phyloP scores from a whole-genome alignment of 2,329 filamentous ascomycete genomes.

The Sclerotinia borealis region DNA sequence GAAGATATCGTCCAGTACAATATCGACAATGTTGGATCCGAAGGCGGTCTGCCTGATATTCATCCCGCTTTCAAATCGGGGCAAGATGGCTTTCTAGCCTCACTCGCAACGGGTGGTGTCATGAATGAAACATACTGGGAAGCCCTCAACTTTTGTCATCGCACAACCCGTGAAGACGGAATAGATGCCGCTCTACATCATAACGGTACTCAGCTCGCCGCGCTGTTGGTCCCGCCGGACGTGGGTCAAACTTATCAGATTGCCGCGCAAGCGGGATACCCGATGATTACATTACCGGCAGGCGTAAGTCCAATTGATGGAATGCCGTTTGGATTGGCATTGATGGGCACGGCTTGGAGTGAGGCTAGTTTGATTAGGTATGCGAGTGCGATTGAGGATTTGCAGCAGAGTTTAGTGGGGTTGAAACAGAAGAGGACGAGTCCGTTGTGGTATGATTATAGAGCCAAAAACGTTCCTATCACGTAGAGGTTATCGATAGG shows the following conservation, averaged over 20 bases:
- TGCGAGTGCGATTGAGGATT: slow-evolving; percentile 57
- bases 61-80: slow-evolving; percentile 62
- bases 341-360: slow-evolving; percentile 56
- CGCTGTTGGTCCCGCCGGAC: slow-evolving; percentile 61
- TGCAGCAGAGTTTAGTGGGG: slow-evolving; percentile 35
- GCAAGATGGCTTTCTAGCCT: slow-evolving; percentile 65
- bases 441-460: slow-evolving; percentile 49
- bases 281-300: slow-evolving; percentile 62
- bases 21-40: slow-evolving; percentile 54
- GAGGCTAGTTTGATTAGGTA: slow-evolving; percentile 53
- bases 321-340: slow-evolving; percentile 56
- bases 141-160: slow-evolving; percentile 56
- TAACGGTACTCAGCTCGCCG: slow-evolving; percentile 44
- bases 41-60: slow-evolving; percentile 58
- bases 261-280: slow-evolving; percentile 70
- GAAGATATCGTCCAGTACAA: slow-evolving; percentile 63
- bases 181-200: slow-evolving; percentile 61
- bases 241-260: slow-evolving; percentile 63
- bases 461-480: slow-evolving; percentile 39
- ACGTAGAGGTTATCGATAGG: background rate
- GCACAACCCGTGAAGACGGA: slow-evolving; percentile 54
- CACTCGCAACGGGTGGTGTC: slow-evolving; percentile 52
- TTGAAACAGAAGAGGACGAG: slow-evolving; percentile 42
- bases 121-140: slow-evolving; percentile 61
- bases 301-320: slow-evolving; percentile 47